These are phyloP conservation scores for Citrus trifoliata DNA, from an alignment of 345 rosid genomes.

Conservation along the genomic window DNA sequence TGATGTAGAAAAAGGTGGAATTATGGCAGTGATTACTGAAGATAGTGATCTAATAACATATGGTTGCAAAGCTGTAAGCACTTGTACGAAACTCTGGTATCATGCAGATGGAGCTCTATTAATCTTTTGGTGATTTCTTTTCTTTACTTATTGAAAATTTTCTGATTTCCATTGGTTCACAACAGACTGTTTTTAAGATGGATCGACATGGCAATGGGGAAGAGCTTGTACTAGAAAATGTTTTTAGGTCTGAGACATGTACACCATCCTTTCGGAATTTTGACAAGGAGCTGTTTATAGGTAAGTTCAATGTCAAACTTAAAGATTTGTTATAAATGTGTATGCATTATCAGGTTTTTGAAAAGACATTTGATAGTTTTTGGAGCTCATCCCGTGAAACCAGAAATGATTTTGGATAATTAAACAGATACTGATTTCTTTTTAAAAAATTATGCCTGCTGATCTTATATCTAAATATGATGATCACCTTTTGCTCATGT, in stretches of 20 bases:
- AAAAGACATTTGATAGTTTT: background rate
- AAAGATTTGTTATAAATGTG: background rate
- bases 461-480: background rate
- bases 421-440: background rate
- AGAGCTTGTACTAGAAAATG: conserved; percentile 57
- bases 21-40: conserved; percentile 80
- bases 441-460: background rate
- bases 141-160: conserved; percentile 16
- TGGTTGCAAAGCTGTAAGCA: conserved; percentile 91
- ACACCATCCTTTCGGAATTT: conserved; percentile 67
- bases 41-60: conserved; percentile 90
- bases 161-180: conserved; percentile 25
- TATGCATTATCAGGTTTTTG: background rate
- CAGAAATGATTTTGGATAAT: background rate
- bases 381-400: background rate
- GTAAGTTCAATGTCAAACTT: conserved; percentile 28
- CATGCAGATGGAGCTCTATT: conserved; percentile 21
- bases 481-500: background rate
- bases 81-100: conserved; percentile 32
- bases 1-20: conserved; percentile 63
- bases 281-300: conserved; percentile 54
- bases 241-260: conserved; percentile 43
- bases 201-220: conserved; percentile 84
- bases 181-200: conserved; percentile 81
- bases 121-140: conserved; percentile 19